Base-by-base conservation (phyloP, 768 basidiomycete genomes). In the Pleurotus citrinopileatus region DNA sequence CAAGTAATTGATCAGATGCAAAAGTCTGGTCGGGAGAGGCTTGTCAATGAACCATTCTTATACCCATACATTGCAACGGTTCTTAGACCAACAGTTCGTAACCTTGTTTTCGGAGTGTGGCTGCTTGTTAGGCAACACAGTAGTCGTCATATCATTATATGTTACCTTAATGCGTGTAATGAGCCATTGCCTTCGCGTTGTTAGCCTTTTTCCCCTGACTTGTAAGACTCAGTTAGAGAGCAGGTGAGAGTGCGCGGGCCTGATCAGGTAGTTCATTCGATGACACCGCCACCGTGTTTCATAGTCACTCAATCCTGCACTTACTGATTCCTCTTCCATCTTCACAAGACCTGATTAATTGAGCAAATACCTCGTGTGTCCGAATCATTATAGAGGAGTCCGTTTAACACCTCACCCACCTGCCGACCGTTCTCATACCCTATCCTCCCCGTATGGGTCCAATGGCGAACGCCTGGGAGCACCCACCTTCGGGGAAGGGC, bases 381-480 rank as follows among this genome's bases (percentile, higher is more conserved):
- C n/a, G n/a, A n/a, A n/a, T n/a, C n/a, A n/a, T n/a, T n/a, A n/a
- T n/a, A n/a, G n/a, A n/a, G n/a, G n/a, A n/a, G n/a, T n/a, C n/a
- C n/a, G n/a, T n/a, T n/a, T n/a, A n/a, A n/a, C n/a, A n/a, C n/a
- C n/a, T n/a, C n/a, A n/a, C n/a, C n/a, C n/a, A n/a, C n/a, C n/a
- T n/a, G n/a, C 17, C 38, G 19, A 20, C 38, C 12, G 7, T 40
- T 6, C 17, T 17, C 38, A 20, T 17, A 5, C 15, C n/a, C 17
- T 17, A 27, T 17, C 45, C 27, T 19, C 17, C n/a, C 15, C 12
- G 26, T 5, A 17, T 47, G 45, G 28, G 17, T 43, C 50, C 56
- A 54, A 73, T 73, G 73, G 64, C 71, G 37, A 66, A 67, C 55
- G 58, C 61, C 27, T 70, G 72, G 69, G 69, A 69, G 15, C 29